phyloP scores from a whole-genome alignment of 1,284 basidiomycete species.

The Trametes versicolor region DNA sequence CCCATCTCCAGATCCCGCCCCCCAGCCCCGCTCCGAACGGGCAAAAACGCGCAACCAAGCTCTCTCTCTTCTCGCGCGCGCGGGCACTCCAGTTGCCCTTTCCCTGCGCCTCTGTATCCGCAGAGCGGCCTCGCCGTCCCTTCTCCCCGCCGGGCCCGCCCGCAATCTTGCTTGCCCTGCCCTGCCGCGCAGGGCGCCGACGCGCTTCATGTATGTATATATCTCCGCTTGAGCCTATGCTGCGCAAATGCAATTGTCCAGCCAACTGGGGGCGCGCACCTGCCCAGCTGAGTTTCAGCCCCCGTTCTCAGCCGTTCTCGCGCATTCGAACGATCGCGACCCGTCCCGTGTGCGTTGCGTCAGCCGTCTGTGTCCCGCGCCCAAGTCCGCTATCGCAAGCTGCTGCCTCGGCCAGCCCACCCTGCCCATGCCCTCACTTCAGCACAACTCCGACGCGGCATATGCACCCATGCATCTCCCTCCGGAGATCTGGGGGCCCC shows the following conservation, averaged over 20 bases:
- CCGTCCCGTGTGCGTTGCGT: constrained; percentile 10
- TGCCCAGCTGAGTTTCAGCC: constrained; percentile 21
- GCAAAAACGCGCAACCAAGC: constrained; percentile 19
- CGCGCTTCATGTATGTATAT: constrained; percentile 7
- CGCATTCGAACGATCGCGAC: constrained; percentile 11
- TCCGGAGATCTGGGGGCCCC: neutral
- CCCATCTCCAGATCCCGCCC: constrained; percentile 20
- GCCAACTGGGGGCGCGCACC: neutral
- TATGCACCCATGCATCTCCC: neutral
- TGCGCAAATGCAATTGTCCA: neutral
- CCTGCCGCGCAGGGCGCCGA: constrained; percentile 8
- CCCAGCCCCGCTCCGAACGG: constrained; percentile 25
- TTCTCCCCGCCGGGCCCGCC: constrained; percentile 3
- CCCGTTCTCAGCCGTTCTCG: constrained; percentile 8
- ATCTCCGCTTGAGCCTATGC: neutral
- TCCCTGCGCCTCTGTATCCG: neutral
- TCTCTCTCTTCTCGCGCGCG: constrained; percentile 8
- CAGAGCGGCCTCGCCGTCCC: neutral
- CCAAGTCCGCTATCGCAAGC: constrained; percentile 12
- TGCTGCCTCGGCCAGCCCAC: constrained; percentile 5
- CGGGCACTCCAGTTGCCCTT: constrained; percentile 5
- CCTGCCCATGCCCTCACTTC: neutral
- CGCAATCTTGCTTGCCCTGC: neutral
- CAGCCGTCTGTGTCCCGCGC: no score
- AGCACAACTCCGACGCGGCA: neutral